phyloP scores from a whole-genome alignment of 2,329 filamentous ascomycete genomes.

The Diaporthe humulicola region DNA sequence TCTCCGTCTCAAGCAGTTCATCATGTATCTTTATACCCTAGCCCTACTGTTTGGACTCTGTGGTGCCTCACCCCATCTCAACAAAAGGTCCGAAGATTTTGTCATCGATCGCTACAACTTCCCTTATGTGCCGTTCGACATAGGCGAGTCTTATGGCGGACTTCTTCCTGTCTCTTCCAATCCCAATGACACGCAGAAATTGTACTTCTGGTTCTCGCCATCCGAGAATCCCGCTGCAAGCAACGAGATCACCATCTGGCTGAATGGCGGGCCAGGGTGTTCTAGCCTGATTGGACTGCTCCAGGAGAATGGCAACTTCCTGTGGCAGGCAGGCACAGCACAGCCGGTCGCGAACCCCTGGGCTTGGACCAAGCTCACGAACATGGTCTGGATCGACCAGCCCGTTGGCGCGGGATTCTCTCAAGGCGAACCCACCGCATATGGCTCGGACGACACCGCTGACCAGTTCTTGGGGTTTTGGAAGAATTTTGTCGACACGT shows the following conservation, averaged over 20 bases:
- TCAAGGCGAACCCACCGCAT: conserved; percentile 72
- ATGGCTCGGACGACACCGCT: conserved; percentile 74
- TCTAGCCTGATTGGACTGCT: conserved; percentile 75
- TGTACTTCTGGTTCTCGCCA: conserved; percentile 77
- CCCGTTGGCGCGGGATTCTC: conserved; percentile 75
- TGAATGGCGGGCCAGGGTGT: conserved; percentile 68
- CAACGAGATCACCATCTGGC: conserved; percentile 71
- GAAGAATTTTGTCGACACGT: conserved; percentile 79
- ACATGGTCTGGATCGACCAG: conserved; percentile 79
- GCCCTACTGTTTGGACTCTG: conserved; percentile 4
- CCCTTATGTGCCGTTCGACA: conserved; percentile 76
- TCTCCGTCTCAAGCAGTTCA: not conserved
- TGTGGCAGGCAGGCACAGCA: conserved; percentile 76
- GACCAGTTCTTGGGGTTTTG: conserved; percentile 80
- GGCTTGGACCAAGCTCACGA: conserved; percentile 79
- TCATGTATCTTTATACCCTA: not conserved
- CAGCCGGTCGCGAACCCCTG: conserved; percentile 74
- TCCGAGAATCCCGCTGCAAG: conserved; percentile 59
- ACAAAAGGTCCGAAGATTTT: conserved; percentile 60
- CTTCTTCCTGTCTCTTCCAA: conserved; percentile 66
- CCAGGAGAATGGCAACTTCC: conserved; percentile 80
- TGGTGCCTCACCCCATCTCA: not conserved
- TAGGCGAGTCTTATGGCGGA: conserved; percentile 74
- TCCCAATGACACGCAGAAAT: conserved; percentile 52
- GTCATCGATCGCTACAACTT: conserved; percentile 72